Percentiles rank a stretch among this genome's conserved stretches.
These are phyloP conservation scores for Curvularia lunata DNA, from an alignment of 2,329 filamentous ascomycete genomes.

Conservation along the genomic window DNA sequence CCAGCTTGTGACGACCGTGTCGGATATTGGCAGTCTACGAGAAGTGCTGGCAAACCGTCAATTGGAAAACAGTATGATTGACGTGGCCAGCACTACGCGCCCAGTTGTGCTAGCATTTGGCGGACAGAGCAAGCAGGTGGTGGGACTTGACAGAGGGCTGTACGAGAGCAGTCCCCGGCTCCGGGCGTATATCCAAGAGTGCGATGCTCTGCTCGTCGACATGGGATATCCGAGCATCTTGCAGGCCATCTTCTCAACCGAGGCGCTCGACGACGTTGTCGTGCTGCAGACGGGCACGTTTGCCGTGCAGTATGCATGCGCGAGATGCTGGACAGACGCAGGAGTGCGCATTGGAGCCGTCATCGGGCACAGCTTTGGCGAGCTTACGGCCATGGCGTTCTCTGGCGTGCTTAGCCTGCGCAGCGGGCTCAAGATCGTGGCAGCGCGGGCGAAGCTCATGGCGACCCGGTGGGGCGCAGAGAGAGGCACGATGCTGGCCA, in stretches of 20 bases:
- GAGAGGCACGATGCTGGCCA: conserved; percentile 32
- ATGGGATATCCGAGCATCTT: background rate
- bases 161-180: conserved; percentile 15
- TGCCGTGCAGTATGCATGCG: conserved; percentile 1
- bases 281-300: background rate
- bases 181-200: conserved; percentile 1
- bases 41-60: background rate
- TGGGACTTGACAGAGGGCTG: conserved; percentile 11
- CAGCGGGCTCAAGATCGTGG: conserved; percentile 45
- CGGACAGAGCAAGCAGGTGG: conserved; percentile 19
- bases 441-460: conserved; percentile 41
- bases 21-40: background rate
- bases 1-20: conserved; percentile 1
- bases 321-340: background rate
- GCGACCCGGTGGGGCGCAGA: conserved; percentile 26
- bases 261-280: background rate
- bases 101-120: conserved; percentile 24
- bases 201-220: background rate
- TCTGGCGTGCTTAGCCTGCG: conserved; percentile 40
- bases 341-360: background rate
- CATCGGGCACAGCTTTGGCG: conserved; percentile 44
- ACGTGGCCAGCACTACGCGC: background rate
- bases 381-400: conserved; percentile 47
- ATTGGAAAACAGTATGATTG: background rate
- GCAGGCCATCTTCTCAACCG: background rate